These are phyloP conservation scores for Monilinia aucupariae DNA, from an alignment of 2,329 filamentous ascomycete genomes.

Conservation along the genomic window DNA sequence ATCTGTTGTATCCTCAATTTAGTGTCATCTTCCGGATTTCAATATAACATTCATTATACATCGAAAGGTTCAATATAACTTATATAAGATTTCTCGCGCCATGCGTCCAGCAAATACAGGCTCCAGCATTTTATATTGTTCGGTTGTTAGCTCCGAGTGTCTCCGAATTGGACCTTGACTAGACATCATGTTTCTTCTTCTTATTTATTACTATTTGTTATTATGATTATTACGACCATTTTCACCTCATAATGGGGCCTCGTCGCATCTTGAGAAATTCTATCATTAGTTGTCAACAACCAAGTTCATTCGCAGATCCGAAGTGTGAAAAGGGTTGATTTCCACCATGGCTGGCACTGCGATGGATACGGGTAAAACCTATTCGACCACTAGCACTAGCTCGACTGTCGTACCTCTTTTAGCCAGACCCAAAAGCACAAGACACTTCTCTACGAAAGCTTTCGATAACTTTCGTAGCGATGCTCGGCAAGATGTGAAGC, in stretches of 20 bases:
- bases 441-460: conserved; percentile 23
- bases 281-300: background rate
- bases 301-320: background rate
- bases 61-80: background rate
- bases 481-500: conserved; percentile 20
- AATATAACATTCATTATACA: background rate
- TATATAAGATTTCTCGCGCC: background rate
- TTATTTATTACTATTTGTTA: too few relatives aligned
- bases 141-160: background rate
- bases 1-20: background rate
- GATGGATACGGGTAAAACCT: conserved; percentile 24
- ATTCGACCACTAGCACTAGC: conserved; percentile 28
- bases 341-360: background rate
- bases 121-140: background rate
- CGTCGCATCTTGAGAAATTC: background rate
- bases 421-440: conserved; percentile 20
- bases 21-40: background rate
- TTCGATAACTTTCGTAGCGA: conserved; percentile 31
- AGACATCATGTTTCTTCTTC: background rate
- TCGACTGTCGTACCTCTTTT: conserved; percentile 30
- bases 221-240: too few relatives aligned
- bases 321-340: background rate
- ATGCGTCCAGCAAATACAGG: background rate
- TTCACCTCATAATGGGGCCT: background rate
- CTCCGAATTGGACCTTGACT: background rate